A percentile compares a stretch with the other conserved stretches of the same genome.
phyloP scores from a whole-genome alignment of 371 early-diverging fungal species.

The Mortierella sp. region DNA sequence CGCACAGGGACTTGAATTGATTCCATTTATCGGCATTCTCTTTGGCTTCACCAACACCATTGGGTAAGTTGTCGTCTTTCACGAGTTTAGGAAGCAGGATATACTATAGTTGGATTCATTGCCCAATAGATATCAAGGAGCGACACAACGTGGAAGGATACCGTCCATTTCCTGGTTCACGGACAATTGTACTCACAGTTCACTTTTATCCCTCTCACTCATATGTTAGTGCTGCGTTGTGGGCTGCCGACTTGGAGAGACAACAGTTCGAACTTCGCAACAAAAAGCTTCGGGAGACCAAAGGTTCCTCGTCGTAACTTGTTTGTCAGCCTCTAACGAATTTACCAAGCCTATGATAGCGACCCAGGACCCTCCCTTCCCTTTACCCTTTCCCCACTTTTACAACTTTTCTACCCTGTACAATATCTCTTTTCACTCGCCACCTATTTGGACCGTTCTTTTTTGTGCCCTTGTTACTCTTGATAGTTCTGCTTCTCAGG shows the following conservation, averaged over 20 bases:
- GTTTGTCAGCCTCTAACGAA: too few relatives aligned
- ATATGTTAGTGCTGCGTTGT: conserved; percentile 44
- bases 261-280: conserved; percentile 46
- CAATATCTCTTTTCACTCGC: background rate
- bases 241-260: conserved; percentile 53
- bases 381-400: background rate
- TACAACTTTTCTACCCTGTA: conserved; percentile 6
- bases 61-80: conserved; percentile 29
- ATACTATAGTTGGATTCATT: background rate
- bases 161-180: too few relatives aligned
- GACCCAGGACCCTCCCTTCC: background rate
- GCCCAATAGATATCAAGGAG: background rate
- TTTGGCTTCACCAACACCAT: conserved; percentile 58
- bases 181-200: background rate
- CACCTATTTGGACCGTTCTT: background rate
- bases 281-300: conserved; percentile 29
- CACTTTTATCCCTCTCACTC: too few relatives aligned
- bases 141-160: conserved; percentile 1
- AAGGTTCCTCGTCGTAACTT: background rate
- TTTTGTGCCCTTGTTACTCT: background rate
- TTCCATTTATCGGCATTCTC: conserved; percentile 51
- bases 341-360: too few relatives aligned
- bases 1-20: conserved; percentile 53
- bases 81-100: background rate
- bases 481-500: background rate